Conservation (phyloP, 2,329 filamentous ascomycete species). For the Epichloe hybrida region DNA sequence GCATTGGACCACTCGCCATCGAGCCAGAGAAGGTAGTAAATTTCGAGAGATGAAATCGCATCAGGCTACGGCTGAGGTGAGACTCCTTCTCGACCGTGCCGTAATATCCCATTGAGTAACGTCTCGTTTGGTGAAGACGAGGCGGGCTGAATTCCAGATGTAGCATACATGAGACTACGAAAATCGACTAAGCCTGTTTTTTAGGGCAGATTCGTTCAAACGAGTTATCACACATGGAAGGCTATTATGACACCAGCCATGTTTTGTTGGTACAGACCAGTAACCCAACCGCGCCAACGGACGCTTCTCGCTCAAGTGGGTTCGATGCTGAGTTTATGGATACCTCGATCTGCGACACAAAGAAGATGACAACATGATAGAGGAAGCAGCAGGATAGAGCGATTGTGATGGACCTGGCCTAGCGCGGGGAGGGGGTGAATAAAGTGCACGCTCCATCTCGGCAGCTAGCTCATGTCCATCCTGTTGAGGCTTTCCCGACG, state of each 20-base stretch:
- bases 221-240: no score
- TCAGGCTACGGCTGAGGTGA: neutral
- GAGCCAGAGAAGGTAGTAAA: neutral
- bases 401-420: neutral
- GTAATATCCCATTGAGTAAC: neutral
- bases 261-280: no score
- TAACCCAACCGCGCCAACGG: no score
- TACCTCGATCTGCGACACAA: no score
- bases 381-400: neutral
- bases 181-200: neutral
- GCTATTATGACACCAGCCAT: no score
- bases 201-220: no score
- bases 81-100: neutral
- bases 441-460: neutral
- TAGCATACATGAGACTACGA: neutral
- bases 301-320: neutral
- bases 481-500: conserved; percentile 3
- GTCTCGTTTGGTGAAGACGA: neutral
- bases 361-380: no score
- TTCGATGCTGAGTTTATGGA: no score
- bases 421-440: neutral
- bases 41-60: neutral
- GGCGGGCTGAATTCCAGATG: neutral
- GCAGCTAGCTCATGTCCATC: conserved; percentile 1
- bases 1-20: neutral